These are phyloP conservation scores for Laguncularia racemosa DNA, from an alignment of 345 rosid genomes.

Conservation along the genomic window DNA sequence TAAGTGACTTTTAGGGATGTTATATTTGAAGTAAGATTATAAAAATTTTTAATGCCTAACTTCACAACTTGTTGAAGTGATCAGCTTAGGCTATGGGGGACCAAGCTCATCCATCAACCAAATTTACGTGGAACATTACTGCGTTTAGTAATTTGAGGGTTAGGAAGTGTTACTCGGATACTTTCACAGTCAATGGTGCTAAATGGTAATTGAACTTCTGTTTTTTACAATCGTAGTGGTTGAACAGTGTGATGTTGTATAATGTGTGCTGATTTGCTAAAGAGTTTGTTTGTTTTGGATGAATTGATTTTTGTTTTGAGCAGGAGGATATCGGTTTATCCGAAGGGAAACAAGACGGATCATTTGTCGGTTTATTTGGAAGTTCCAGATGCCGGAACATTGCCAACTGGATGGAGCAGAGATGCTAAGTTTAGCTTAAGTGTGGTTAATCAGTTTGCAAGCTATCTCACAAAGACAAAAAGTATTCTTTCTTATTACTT, in stretches of 20 bases:
- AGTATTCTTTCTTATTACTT: too few relatives aligned
- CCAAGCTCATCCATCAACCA: conserved; percentile 6
- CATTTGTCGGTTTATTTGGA: not conserved
- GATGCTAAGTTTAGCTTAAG: not conserved
- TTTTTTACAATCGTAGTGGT: not conserved
- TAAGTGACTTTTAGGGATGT: too few relatives aligned
- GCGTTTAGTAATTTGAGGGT: conserved; percentile 10
- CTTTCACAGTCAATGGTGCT: conserved; percentile 10
- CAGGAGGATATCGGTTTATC: not conserved
- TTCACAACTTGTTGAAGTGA: too few relatives aligned
- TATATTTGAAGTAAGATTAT: too few relatives aligned
- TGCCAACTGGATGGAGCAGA: conserved; percentile 3
- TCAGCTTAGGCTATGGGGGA: conserved; percentile 1
- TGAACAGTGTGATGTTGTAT: too few relatives aligned
- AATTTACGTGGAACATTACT: conserved; percentile 23
- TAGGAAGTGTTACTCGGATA: conserved; percentile 15
- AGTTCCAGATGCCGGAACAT: conserved; percentile 1
- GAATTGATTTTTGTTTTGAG: not conserved
- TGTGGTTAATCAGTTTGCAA: not conserved
- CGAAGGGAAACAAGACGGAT: not conserved
- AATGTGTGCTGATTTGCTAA: not conserved
- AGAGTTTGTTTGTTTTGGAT: too few relatives aligned
- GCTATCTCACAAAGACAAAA: too few relatives aligned
- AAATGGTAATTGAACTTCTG: conserved; percentile 12
- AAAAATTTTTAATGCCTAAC: too few relatives aligned